Evolutionary conservation across 257 asterid genomes (phyloP).

Genomic region (Vinca minor): DNA sequence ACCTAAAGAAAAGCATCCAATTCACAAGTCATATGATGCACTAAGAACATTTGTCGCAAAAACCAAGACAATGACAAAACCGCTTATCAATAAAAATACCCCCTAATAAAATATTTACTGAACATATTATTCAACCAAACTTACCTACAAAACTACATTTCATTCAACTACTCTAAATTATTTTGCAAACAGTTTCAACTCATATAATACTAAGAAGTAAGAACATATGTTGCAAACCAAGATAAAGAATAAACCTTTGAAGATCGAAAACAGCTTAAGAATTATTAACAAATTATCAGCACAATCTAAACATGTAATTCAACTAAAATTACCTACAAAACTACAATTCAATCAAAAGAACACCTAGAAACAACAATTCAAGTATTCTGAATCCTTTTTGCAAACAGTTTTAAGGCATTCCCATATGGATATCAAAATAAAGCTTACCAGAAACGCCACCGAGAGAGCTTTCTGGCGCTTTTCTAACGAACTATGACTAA

Average conservation of each 20-base stretch:
- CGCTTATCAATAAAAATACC: no score
- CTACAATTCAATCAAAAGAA: neutral
- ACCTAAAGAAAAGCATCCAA: conserved; percentile 43
- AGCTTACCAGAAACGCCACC: conserved; percentile 66
- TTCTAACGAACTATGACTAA: conserved; percentile 55
- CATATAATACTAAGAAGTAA: conserved; percentile 1
- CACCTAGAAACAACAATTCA: neutral
- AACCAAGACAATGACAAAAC: neutral
- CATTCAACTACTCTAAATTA: no score
- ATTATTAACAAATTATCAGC: neutral
- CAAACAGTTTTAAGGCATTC: neutral
- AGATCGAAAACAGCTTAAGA: neutral
- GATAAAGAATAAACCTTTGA: neutral
- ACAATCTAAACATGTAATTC: no score
- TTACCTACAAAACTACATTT: no score
- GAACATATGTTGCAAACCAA: neutral
- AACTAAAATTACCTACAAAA: neutral
- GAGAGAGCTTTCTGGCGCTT: conserved; percentile 82
- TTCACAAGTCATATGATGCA: conserved; percentile 4
- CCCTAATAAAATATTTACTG: no score
- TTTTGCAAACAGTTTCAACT: no score
- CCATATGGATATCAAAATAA: neutral
- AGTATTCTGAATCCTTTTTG: neutral
- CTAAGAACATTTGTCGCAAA: neutral
- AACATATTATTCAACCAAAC: no score